Base-by-base conservation (phyloP, 192 early-diverging fungal genomes). In the Coemansia sp. region DNA sequence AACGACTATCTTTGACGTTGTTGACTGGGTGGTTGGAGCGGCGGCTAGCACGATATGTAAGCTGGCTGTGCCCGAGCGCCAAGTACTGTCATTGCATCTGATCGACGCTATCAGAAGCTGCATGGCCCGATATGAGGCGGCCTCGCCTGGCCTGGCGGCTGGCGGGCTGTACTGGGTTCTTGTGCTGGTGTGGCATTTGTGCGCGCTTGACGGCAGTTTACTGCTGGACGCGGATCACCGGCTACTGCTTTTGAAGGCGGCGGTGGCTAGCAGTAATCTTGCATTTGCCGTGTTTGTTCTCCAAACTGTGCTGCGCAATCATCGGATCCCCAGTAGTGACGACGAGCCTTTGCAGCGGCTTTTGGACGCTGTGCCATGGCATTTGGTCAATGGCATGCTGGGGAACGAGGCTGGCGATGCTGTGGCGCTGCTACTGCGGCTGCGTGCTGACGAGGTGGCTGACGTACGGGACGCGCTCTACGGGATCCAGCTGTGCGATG, bases 151-250 rank as follows among this genome's bases (percentile, higher is more conserved):
- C 2, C n/a, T 9, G 45, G 45, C 41, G 29, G 22, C 56, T 1
- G 34, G 32, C 18, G 69, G 59, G 2, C 24, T 71, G 2, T 80
- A 60, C 56, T 80, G 77, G 77, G 27, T 68, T 13, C 71, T 80
- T 18, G 77, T 71, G 65, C 50, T 80, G 24, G 18, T 69, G 2
- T 80, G 68, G n/a, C 68, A 74, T 35, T 38, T 74, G 15, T 71
- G 71, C 34, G 13, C 18, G 16, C 47, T 60, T 4, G 56, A 55
- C 4, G 38, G 37, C 8, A 12, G 44, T 6, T 37, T 70, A 53
- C 64, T 63, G 4, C 29, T 10, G 3, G 60, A 63, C 40, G n/a
- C 40, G 8, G 41, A 70, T 20, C 15, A 32, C 3, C 52, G 52
- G 50, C 50, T 64, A 70, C 74, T 73, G 30, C 72, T 80, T 16